Evolutionary conservation across 2,329 filamentous ascomycete genomes (phyloP).

Genomic region (Ophiostoma piceae): DNA sequence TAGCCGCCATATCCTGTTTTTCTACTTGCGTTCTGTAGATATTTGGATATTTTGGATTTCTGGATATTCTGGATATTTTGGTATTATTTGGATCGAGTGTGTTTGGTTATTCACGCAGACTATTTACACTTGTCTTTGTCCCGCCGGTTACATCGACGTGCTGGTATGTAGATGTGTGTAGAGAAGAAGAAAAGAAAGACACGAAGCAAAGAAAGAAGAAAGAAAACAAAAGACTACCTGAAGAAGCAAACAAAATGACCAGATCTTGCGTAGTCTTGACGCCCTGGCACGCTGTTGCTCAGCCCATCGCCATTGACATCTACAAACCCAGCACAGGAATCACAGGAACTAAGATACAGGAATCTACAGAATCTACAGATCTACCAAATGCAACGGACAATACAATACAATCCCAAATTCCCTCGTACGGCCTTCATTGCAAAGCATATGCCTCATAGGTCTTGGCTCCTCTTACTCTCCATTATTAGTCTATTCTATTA

Average conservation of each 20-base stretch:
- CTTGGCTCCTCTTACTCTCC: slow-evolving; percentile 7
- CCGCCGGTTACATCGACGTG: too few species aligned
- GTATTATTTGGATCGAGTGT: background rate
- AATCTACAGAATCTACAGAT: too few species aligned
- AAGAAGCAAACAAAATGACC: too few species aligned
- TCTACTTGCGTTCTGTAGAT: slow-evolving; percentile 6
- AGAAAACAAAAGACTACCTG: background rate
- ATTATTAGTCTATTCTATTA: slow-evolving; percentile 3
- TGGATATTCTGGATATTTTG: background rate
- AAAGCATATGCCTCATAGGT: background rate
- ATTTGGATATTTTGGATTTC: too few species aligned
- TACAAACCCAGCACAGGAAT: too few species aligned
- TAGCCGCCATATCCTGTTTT: slow-evolving; percentile 20
- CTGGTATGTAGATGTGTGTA: too few species aligned
- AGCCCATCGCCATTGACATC: too few species aligned
- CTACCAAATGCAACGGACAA: background rate
- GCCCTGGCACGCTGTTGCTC: too few species aligned
- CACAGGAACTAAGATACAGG: too few species aligned
- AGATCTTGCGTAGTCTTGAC: too few species aligned
- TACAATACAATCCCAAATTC: background rate
- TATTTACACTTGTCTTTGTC: background rate
- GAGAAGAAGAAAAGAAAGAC: background rate
- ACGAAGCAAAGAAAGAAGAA: background rate
- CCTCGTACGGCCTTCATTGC: background rate
- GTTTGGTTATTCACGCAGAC: slow-evolving; percentile 3